Evolutionary conservation across 257 asterid species (phyloP).

Genomic region (Euphrasia confusa): DNA sequence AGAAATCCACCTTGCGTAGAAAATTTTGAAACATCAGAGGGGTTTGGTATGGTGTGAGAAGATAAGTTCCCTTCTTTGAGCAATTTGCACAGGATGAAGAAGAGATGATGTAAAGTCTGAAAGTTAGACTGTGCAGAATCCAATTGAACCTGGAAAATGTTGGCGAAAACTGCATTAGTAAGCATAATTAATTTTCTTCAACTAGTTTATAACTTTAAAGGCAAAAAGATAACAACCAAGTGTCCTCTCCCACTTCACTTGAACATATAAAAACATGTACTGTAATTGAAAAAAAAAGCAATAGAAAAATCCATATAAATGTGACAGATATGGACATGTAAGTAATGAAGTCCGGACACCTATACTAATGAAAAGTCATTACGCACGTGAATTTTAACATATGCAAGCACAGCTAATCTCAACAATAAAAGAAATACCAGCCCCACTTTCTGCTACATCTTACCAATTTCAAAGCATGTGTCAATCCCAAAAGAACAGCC

Average conservation of each 20-base stretch:
- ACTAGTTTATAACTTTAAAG: conserved; percentile 21
- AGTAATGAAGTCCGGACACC: conserved; percentile 20
- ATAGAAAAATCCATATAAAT: conserved; percentile 19
- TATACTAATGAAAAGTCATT: conserved; percentile 20
- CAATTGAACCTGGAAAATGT: conserved; percentile 64
- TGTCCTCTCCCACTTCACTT: conserved; percentile 1
- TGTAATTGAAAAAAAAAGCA: conserved; percentile 1
- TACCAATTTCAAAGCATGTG: conserved; percentile 92
- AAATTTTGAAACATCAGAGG: conserved; percentile 36
- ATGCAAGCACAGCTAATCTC: conserved; percentile 16
- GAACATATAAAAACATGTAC: conserved; percentile 11
- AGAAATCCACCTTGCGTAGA: conserved; percentile 83
- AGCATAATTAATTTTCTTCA: conserved; percentile 18
- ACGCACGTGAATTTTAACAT: conserved; percentile 7
- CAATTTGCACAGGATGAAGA: conserved; percentile 81
- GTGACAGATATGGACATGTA: conserved; percentile 13
- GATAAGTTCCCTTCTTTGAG: conserved; percentile 73
- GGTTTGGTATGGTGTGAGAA: conserved; percentile 25
- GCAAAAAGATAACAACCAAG: conserved; percentile 23
- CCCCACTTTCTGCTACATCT: conserved; percentile 20
- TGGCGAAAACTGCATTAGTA: conserved; percentile 18
- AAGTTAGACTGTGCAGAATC: conserved; percentile 67
- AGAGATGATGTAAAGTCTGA: conserved; percentile 76
- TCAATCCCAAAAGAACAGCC: conserved; percentile 62
- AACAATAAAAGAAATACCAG: conserved; percentile 16